Percentiles rank a stretch among this genome's conserved stretches.
Conservation (phyloP, 2,329 filamentous ascomycete genomes). For the Sphaerulina vaccinii region DNA sequence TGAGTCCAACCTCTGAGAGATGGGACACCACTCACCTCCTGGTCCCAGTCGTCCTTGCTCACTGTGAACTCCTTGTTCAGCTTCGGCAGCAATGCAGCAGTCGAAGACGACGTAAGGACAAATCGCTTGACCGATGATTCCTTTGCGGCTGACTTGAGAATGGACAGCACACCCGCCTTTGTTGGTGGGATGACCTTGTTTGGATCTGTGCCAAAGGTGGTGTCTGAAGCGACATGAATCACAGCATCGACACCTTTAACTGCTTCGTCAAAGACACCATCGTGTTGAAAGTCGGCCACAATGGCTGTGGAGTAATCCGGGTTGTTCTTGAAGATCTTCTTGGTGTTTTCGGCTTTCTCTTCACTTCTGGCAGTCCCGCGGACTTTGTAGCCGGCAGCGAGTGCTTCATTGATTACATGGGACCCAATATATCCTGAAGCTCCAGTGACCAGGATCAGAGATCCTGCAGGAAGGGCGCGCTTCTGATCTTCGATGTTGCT, state of each 20-base stretch:
- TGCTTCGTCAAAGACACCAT: slow-evolving; percentile 43
- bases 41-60: slow-evolving; percentile 32
- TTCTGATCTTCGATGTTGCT: slow-evolving; percentile 13
- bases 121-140: slow-evolving; percentile 45
- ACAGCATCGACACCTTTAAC: slow-evolving; percentile 46
- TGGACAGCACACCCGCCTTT: slow-evolving; percentile 28
- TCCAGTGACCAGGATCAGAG: slow-evolving; percentile 35
- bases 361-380: slow-evolving; percentile 30
- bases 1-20: no score
- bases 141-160: slow-evolving; percentile 44
- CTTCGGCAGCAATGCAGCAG: slow-evolving; percentile 38
- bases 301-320: slow-evolving; percentile 25
- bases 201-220: slow-evolving; percentile 43
- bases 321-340: slow-evolving; percentile 26
- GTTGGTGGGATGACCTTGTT: slow-evolving; percentile 45
- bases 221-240: slow-evolving; percentile 47
- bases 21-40: no score
- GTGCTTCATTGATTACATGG: slow-evolving; percentile 32
- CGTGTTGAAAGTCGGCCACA: slow-evolving; percentile 25
- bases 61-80: slow-evolving; percentile 39
- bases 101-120: slow-evolving; percentile 46
- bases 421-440: slow-evolving; percentile 33
- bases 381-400: slow-evolving; percentile 34
- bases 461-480: slow-evolving; percentile 26
- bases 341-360: slow-evolving; percentile 25